Base-by-base conservation (phyloP, 2,329 filamentous ascomycete genomes). In the Alternaria conjuncta region DNA sequence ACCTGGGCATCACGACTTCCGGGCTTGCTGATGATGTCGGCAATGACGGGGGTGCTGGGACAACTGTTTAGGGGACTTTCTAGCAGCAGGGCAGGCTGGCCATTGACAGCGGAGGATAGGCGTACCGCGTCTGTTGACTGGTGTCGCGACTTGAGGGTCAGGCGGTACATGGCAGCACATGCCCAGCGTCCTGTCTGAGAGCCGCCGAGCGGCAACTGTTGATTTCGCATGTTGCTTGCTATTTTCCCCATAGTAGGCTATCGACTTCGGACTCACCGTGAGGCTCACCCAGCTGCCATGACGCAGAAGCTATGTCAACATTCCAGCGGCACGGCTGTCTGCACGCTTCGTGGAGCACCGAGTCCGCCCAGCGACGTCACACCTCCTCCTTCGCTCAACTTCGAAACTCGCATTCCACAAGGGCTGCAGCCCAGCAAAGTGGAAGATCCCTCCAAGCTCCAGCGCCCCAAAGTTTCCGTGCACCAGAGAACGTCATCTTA, bases 401-500 rank as follows among this genome's bases (percentile, higher is more conserved):
- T 55, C 30, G 47, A 55, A 54, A 61, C 61, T 30, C 47, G 54
- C 47, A 55, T 64, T 36, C 36, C 59, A 54, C 61, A 56, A 55
- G 45, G 49, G 46, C 47, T 50, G 30, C 36, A 56, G 56, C 61
- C 68, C 68, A 71, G 54, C 56, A 53, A 60, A 43, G 61, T 61
- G 65, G 61, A 67, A 66, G 55, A 54, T 20, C 55, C 60, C 57
- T 65, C 65, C 47, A 50, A 46, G 53, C 30, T 59, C 43, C 49
- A 55, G 28, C 45, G 43, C 32, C 41, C 28, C 55, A 60, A 23
- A 55, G 49, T 32, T 63, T 49, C 63, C 57, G 59, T 66, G 63
- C 59, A 61, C 63, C 64, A 41, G 28, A 18, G 7, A 44, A 63
- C 70, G 70, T 72, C 70, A 72, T 72, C 57, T 32, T 51, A 28